Conservation (phyloP, 1,284 basidiomycete species). For the Pseudozyma thailandica region DNA sequence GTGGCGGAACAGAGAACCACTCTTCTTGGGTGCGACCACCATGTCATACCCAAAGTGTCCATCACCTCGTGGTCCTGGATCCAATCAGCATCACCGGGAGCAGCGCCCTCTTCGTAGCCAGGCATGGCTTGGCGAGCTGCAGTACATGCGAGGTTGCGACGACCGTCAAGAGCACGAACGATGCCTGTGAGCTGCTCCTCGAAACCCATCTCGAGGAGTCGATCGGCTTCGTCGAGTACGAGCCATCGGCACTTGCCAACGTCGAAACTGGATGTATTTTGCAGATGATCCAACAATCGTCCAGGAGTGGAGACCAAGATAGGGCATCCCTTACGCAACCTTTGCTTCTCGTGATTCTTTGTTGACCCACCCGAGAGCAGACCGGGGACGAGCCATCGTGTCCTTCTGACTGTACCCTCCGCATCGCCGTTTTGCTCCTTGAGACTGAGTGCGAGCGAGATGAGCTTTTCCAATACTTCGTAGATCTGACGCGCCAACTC, state of each 20-base stretch:
- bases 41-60: constrained; percentile 59
- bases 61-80: constrained; percentile 46
- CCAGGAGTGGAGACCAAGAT: constrained; percentile 79
- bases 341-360: constrained; percentile 78
- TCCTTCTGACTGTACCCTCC: constrained; percentile 70
- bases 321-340: constrained; percentile 78
- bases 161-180: constrained; percentile 71
- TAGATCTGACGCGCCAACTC: constrained; percentile 94
- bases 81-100: constrained; percentile 17
- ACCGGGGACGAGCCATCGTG: constrained; percentile 91
- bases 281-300: constrained; percentile 78
- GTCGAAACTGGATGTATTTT: constrained; percentile 87
- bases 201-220: constrained; percentile 77
- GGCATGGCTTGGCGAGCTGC: constrained; percentile 73
- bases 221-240: constrained; percentile 95
- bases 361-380: constrained; percentile 82
- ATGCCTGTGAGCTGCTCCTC: constrained; percentile 76
- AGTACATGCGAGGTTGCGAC: constrained; percentile 65
- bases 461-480: constrained; percentile 75
- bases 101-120: constrained; percentile 21
- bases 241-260: constrained; percentile 94
- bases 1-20: constrained; percentile 97
- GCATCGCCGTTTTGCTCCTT: constrained; percentile 66
- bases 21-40: constrained; percentile 73
- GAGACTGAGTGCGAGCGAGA: constrained; percentile 77